These are phyloP conservation scores for Rhizophora mangle DNA, from an alignment of 345 rosid genomes.

Conservation along the genomic window DNA sequence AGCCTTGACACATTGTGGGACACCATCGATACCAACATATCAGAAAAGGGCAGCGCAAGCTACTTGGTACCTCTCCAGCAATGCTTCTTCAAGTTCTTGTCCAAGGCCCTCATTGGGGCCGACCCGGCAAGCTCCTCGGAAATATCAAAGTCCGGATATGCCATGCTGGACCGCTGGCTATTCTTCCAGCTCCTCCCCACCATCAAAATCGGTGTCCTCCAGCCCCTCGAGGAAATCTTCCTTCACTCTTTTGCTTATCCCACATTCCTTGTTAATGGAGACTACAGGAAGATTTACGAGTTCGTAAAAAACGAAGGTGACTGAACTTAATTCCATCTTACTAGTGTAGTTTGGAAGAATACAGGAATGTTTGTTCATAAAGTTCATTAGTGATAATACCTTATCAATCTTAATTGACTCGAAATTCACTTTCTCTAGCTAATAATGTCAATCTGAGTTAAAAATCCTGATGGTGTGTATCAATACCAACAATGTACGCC, in stretches of 20 bases:
- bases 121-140: conserved; percentile 47
- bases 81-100: conserved; percentile 58
- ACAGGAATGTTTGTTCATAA: too few relatives aligned
- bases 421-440: too few relatives aligned
- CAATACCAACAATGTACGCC: too few relatives aligned
- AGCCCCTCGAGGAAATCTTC: conserved; percentile 68
- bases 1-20: conserved; percentile 56
- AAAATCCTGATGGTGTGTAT: too few relatives aligned
- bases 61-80: conserved; percentile 47
- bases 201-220: conserved; percentile 34
- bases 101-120: conserved; percentile 53
- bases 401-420: too few relatives aligned
- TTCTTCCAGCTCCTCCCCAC: conserved; percentile 65
- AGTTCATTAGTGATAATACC: too few relatives aligned
- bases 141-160: conserved; percentile 45
- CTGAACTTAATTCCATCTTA: not conserved
- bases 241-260: conserved; percentile 85
- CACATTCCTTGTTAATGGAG: conserved; percentile 48
- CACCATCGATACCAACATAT: conserved; percentile 43
- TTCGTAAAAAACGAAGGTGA: conserved; percentile 52
- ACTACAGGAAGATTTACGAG: conserved; percentile 47
- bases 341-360: too few relatives aligned
- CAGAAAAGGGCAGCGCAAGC: conserved; percentile 38
- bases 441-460: too few relatives aligned
- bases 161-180: conserved; percentile 58